Evolutionary conservation across 805 yeast genomes (phyloP), one percentile per base, ranked within the genome.

Genomic region (Ogataea saltuana): DNA sequence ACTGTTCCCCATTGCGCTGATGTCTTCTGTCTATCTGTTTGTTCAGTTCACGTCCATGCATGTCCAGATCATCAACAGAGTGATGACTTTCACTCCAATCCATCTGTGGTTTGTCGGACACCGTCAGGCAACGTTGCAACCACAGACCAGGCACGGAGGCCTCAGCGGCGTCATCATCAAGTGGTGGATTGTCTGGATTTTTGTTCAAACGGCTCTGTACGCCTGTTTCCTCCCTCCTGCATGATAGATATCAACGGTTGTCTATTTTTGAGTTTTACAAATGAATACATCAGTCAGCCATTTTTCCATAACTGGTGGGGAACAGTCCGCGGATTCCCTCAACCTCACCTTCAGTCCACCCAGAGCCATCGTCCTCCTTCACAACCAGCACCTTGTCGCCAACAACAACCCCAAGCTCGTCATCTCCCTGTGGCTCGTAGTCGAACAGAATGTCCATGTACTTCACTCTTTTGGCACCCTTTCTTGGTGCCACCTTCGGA

Each of bases 181-280:
- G 6, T 85, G 78, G 68, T 66, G 79, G 53, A 50, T 80, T 5
- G 51, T 74, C 0, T 90, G 96, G 95, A 70, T 68, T 17, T 59
- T 81, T 5, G 54, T 81, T 3, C 97, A 90, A 63, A 75, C 90
- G 0, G 75, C 78, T 1, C 65, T 90, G 39, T 90, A 79, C 66
- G 87, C 84, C 6, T 82, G 82, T n/a, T 90, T 87, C 58, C 69
- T 90, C 32, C 98, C 97, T 2, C 98, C 98, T 4, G 98, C 98
- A n/a, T 88, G 61, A 60, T 33, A 6, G 12, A n/a, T 22, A 11
- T 28, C 26, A 35, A 11, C 3, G 3, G 23, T 4, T 16, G 13
- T 16, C 17, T 20, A 9, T 21, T 12, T 8, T 12, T 19, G 6
- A 13, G 26, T 21, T 22, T 8, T 11, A 22, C 26, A 22, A 22